These are phyloP conservation scores for Cyberlindnera nakhonratchasimensis DNA, from an alignment of 805 yeast species.

Conservation along the genomic window DNA sequence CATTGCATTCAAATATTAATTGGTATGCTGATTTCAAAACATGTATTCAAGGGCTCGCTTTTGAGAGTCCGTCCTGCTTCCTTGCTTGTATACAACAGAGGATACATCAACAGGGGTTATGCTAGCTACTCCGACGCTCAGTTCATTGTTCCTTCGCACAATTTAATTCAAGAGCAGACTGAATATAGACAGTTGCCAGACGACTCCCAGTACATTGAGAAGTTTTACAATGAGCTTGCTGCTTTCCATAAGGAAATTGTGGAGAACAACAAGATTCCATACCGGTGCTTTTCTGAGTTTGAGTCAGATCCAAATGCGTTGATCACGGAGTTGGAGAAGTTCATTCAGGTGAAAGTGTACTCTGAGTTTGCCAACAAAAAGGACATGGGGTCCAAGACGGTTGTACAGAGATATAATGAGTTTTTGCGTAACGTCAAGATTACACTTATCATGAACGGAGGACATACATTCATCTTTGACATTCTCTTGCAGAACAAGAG, in stretches of 20 bases:
- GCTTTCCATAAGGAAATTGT: constrained; percentile 32
- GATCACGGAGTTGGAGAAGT: constrained; percentile 37
- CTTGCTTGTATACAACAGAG: background rate
- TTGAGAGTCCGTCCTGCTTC: background rate
- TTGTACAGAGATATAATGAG: constrained; percentile 31
- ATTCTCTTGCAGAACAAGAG: constrained; percentile 45
- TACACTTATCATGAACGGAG: constrained; percentile 51
- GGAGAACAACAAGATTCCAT: constrained; percentile 20
- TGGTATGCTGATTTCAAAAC: background rate
- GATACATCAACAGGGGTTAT: constrained; percentile 2
- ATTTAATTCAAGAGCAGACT: constrained; percentile 25
- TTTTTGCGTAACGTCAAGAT: constrained; percentile 41
- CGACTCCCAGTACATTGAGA: constrained; percentile 48
- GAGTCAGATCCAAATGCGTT: constrained; percentile 37
- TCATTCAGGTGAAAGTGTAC: constrained; percentile 32
- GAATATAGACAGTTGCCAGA: constrained; percentile 49
- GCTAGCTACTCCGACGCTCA: constrained; percentile 16
- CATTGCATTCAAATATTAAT: too few species aligned
- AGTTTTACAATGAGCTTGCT: constrained; percentile 42
- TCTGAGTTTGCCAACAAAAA: constrained; percentile 18
- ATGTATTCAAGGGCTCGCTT: background rate
- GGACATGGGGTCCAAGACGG: constrained; percentile 18
- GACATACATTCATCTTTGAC: constrained; percentile 56
- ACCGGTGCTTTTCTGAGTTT: constrained; percentile 36
- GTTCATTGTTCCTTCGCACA: constrained; percentile 16